Evolutionary conservation across 2,329 filamentous ascomycete species (phyloP).

Genomic region (Fusarium globosum): DNA sequence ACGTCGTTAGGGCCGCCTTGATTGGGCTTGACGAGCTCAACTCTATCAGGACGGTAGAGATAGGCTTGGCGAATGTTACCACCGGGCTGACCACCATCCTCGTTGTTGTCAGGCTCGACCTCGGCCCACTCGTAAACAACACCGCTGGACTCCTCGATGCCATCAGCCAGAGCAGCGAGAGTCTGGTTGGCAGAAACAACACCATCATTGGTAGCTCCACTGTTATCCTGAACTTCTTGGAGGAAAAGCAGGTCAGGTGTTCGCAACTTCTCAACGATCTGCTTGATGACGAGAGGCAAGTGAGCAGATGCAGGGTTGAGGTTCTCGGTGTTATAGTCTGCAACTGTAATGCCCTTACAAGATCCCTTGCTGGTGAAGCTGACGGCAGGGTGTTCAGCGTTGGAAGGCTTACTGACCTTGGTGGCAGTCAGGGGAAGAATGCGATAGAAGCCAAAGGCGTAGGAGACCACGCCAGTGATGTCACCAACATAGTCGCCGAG

Average conservation of each 20-base stretch:
- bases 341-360: conserved; percentile 72
- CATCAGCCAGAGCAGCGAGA: conserved; percentile 64
- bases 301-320: conserved; percentile 66
- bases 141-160: conserved; percentile 61
- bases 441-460: conserved; percentile 75
- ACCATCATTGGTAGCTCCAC: conserved; percentile 69
- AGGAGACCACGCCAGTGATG: conserved; percentile 74
- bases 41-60: conserved; percentile 70
- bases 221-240: conserved; percentile 78
- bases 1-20: conserved; percentile 65
- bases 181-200: conserved; percentile 67
- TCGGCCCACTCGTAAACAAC: conserved; percentile 69
- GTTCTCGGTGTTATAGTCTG: conserved; percentile 78
- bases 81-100: conserved; percentile 74
- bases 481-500: conserved; percentile 73
- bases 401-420: conserved; percentile 58
- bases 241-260: conserved; percentile 74
- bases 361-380: conserved; percentile 64
- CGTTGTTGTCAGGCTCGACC: conserved; percentile 67
- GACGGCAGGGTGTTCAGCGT: conserved; percentile 61
- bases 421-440: conserved; percentile 72
- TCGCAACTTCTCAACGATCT: conserved; percentile 73
- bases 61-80: conserved; percentile 79
- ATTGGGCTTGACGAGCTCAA: conserved; percentile 70
- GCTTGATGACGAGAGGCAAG: conserved; percentile 67